Base-by-base conservation (phyloP, 2,329 filamentous ascomycete species). In the Dothiorella sarmentorum region DNA sequence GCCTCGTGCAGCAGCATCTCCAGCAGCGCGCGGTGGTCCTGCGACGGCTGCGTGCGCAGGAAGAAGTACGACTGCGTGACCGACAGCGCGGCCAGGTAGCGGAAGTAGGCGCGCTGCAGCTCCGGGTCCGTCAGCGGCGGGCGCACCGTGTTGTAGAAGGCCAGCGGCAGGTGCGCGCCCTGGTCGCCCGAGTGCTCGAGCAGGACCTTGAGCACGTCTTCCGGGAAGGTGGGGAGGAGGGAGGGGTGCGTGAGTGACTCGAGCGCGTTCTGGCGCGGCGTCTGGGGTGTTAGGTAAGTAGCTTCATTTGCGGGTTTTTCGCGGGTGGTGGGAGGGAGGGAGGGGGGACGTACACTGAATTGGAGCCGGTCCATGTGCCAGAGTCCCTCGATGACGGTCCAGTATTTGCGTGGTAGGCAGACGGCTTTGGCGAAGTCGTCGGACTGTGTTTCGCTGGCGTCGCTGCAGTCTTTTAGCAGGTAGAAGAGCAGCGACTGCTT, bases 401-500 rank as follows among this genome's bases (percentile, higher is more conserved):
- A 85, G 71, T 93, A 95, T 64, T 87, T 90, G 58, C 81, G 79
- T 1, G 91, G 89, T 53, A 95, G 79, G 62, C 86, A 85, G 4
- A 85, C 85, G 22, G 76, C 75, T 40, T 75, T 73, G 15, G 86
- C 84, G 65, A 93, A 91, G 1, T 69, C 62, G 18, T 80, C 78
- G 2, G 85, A 78, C 17, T 80, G 73, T 3, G 80, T 78, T 53
- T 81, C 78, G 45, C 70, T 66, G 9, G 66, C 63, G 26, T 76
- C 69, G 11, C 75, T 73, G 37, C 87, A 83, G 70, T 95, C 90
- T 67, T 90, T 86, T 3, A 95, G 81, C 37, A 95, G 78, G 71
- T 95, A 96, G 78, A 90, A 95, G 63, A 95, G 79, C 47, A 94
- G 81, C 17, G 90, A 90, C 64, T 91, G 85, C 71, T 92, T 92